These are phyloP conservation scores for Fonsecaea multimorphosa DNA, from an alignment of 2,329 filamentous ascomycete genomes.

Conservation along the genomic window DNA sequence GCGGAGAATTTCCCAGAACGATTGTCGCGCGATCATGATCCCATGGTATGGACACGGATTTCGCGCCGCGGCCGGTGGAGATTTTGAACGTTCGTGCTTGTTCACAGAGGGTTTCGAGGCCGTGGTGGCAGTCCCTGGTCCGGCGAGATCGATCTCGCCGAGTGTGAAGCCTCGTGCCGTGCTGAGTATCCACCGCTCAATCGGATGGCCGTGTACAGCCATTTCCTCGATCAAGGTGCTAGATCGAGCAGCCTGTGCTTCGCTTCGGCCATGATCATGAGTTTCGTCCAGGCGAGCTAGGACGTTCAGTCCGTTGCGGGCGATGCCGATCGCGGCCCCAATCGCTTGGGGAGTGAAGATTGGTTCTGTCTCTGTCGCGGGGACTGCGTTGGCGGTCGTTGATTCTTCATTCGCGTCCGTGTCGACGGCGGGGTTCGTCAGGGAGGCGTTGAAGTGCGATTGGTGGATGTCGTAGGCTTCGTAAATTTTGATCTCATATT, in stretches of 20 bases:
- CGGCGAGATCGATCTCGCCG: slow-evolving; percentile 38
- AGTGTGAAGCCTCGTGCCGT: slow-evolving; percentile 47
- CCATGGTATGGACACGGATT: slow-evolving; percentile 39
- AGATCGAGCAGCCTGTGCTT: not conserved
- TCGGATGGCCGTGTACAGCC: slow-evolving; percentile 45
- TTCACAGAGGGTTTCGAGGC: not conserved
- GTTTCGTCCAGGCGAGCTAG: slow-evolving; percentile 45
- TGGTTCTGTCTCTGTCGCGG: slow-evolving; percentile 8
- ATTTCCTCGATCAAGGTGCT: slow-evolving; percentile 43
- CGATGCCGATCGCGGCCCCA: slow-evolving; percentile 49
- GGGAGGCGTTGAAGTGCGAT: slow-evolving; percentile 26
- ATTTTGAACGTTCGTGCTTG: not conserved
- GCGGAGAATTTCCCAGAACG: slow-evolving; percentile 48
- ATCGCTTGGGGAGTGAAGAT: slow-evolving; percentile 46
- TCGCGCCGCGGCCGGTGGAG: not conserved
- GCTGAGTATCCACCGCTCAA: slow-evolving; percentile 44
- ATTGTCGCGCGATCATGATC: slow-evolving; percentile 49
- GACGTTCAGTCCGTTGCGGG: slow-evolving; percentile 50
- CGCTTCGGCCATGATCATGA: slow-evolving; percentile 27
- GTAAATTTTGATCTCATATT: slow-evolving; percentile 48
- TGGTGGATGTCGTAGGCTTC: slow-evolving; percentile 48
- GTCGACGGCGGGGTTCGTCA: not conserved
- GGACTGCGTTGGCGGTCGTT: not conserved
- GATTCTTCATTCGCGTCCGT: slow-evolving; percentile 1
- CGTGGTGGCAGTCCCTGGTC: not conserved